Conservation (phyloP, 345 rosid species). For the Murraya paniculata region DNA sequence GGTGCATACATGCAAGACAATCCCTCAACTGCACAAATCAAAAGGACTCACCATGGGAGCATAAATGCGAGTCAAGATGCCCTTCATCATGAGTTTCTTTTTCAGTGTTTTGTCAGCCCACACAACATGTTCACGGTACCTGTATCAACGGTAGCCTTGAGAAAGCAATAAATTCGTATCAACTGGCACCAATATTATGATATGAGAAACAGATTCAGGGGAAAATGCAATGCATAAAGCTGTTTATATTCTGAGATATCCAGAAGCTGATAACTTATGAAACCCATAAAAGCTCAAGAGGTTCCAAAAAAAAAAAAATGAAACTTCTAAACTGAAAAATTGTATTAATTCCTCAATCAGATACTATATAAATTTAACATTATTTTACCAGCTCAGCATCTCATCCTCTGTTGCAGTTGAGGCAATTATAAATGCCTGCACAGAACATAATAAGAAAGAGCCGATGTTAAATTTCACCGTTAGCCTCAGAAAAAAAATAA, state of each 20-base stretch:
- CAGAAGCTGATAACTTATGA: not conserved
- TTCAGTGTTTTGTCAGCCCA: conserved; percentile 65
- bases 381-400: conserved; percentile 81
- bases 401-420: conserved; percentile 91
- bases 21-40: not conserved
- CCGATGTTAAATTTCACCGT: not conserved
- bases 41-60: conserved; percentile 74
- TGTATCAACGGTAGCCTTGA: conserved; percentile 12
- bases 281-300: not conserved
- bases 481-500: not conserved
- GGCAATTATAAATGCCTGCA: conserved; percentile 97
- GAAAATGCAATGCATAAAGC: not conserved
- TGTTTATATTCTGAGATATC: not conserved
- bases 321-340: conserved; percentile 3
- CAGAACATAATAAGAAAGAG: conserved; percentile 23
- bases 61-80: conserved; percentile 73
- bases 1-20: not conserved
- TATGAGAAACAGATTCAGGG: not conserved
- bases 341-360: not conserved
- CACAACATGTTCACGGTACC: conserved; percentile 79
- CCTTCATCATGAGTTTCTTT: conserved; percentile 68
- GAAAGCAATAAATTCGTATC: not conserved
- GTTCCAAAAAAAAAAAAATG: not conserved
- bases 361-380: conserved; percentile 1
- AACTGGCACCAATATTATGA: not conserved